Evolutionary conservation across 208 protist species (phyloP), one percentile per base, ranked within the genome.

Genomic region (Polymyxa betae): DNA sequence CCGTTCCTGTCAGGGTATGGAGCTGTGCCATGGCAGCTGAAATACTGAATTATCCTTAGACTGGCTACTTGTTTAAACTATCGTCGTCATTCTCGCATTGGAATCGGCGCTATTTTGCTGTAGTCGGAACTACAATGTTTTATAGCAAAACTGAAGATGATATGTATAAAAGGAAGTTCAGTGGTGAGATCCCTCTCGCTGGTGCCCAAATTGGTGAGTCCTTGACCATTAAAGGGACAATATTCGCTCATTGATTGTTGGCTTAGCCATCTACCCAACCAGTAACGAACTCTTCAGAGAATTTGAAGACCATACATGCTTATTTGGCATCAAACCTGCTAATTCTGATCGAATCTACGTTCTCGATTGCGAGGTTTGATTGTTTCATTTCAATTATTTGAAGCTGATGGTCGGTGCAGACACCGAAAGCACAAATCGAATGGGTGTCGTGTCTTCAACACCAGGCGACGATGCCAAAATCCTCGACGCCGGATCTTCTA

Each of bases 111-210:
- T 82, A 82, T 43, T 82, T 82, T 82, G 40, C 35, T 5, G 72
- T 82, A 20, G 72, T n/a, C 72, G 72, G 40, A 20, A 40, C 72
- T 5, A 82, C 5, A 43, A 35, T 82, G 35, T 82, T 82, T 43
- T 82, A 82, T n/a, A 45, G 72, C n/a, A 82, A 82, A 43, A 82
- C 16, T n/a, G 72, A 82, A n/a, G 72, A 82, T 40, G 72, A 82
- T 43, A 20, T 82, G n/a, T n/a, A 45, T 20, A 82, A 43, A 43
- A 35, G 72, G 12, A 82, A 82, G 72, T 82, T 82, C n/a, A 5
- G 35, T 35, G 72, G 72, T 20, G 72, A 82, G 72, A 82, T 82
- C n/a, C 5, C 16, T 20, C 72, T 82, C 12, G 5, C 72, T 35
- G 72, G 72, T 20, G 72, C 72, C 35, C 72, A 82, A 20, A 82